Conservation (phyloP, 2,329 filamentous ascomycete species). For the Stagonosporopsis cucurbitacearum region DNA sequence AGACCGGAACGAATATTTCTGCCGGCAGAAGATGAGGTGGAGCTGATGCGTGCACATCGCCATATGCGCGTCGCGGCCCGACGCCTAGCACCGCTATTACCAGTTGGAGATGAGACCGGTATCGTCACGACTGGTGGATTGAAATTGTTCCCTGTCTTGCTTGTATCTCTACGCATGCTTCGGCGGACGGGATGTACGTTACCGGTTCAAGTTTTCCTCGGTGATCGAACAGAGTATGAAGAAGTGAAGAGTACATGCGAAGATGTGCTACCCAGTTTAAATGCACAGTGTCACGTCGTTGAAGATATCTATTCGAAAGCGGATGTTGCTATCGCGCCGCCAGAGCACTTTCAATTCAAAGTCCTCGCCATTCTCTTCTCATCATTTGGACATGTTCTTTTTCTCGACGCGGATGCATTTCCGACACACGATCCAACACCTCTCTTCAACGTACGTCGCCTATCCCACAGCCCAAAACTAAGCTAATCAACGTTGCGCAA, state of each 20-base stretch:
- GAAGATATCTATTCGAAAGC: background rate
- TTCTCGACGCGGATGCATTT: background rate
- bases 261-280: background rate
- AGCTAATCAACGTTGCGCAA: background rate
- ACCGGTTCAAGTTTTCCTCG: background rate
- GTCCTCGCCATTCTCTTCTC: background rate
- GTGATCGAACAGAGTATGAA: background rate
- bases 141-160: background rate
- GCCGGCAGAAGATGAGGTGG: background rate
- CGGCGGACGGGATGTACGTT: background rate
- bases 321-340: background rate
- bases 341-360: background rate
- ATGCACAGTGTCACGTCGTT: background rate
- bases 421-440: background rate
- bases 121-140: background rate
- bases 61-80: background rate
- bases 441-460: background rate
- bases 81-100: background rate
- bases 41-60: background rate
- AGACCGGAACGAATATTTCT: background rate
- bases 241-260: background rate
- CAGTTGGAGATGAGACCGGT: background rate
- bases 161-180: background rate
- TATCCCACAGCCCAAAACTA: background rate
- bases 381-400: background rate